Evolutionary conservation across 1,284 basidiomycete species (phyloP), one percentile per base, ranked within the genome.

Genomic region (Leccinum pseudoinsigne): DNA sequence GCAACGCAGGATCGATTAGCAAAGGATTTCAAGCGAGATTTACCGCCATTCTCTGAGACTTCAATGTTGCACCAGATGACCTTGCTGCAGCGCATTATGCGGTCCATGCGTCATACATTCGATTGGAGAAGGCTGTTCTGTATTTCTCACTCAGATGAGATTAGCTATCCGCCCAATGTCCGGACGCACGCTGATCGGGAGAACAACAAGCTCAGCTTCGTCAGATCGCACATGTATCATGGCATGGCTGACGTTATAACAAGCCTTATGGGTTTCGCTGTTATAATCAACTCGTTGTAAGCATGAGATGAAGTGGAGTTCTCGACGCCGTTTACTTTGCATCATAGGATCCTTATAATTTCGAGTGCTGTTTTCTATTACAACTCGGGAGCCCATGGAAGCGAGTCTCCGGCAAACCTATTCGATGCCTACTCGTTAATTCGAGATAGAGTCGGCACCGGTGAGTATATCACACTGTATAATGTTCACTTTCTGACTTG

Each of bases 351-450:
- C 62, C 77, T 92, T 36, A 84, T 92, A 40, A 76, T 92, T 53
- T 87, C 89, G 4, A 79, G 85, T 58, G 83, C 86, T 11, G 90
- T 93, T 5, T 95, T 94, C 76, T 93, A 85, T 77, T 88, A 89
- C 64, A 83, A 83, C 3, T 72, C 74, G 26, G 69, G 73, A 23
- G 63, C 70, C 14, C 62, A 66, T 21, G 66, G 70, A 31, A 71
- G 66, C 56, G 70, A 78, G 50, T 79, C 80, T 21, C 83, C 89
- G 23, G 92, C 92, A 0, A 90, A 89, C 72, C 78, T 97, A 9
- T 93, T 93, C 69, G 92, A 94, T 68, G 93, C 94, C 2, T 88
- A 94, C 74, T 82, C 85, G 55, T 78, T 96, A 26, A 89, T 97
- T 53, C 78, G 79, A 42, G 75, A 80, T 26, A 77, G 82, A 55